Conservation (phyloP, 2,329 filamentous ascomycete genomes). For the Hypoxylon sp. region DNA sequence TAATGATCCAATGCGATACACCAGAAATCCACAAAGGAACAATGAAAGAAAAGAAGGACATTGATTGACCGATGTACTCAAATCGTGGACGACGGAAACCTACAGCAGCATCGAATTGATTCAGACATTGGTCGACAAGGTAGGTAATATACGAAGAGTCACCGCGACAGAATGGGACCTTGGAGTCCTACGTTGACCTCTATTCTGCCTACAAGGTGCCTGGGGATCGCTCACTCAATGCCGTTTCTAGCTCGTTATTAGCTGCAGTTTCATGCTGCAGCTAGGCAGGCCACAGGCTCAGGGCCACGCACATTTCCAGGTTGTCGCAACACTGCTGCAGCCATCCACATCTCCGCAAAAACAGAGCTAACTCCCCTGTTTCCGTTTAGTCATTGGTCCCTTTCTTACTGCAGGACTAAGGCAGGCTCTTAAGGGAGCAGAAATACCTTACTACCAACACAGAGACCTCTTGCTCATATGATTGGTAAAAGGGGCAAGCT, state of each 20-base stretch:
- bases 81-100: constrained; percentile 28
- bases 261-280: constrained; percentile 28
- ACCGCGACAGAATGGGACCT: constrained; percentile 10
- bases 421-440: constrained; percentile 4
- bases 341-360: constrained; percentile 30
- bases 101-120: constrained; percentile 24
- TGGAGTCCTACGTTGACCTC: neutral
- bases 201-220: constrained; percentile 16
- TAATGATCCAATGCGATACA: constrained; percentile 3
- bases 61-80: constrained; percentile 23
- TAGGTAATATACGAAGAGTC: constrained; percentile 4
- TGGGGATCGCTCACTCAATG: constrained; percentile 1
- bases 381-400: constrained; percentile 19
- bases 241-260: constrained; percentile 22
- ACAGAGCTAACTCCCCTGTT: constrained; percentile 10
- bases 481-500: neutral
- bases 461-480: neutral
- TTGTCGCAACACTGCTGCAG: constrained; percentile 13
- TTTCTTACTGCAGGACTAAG: constrained; percentile 14
- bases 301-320: constrained; percentile 40
- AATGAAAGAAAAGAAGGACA: constrained; percentile 17
- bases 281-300: constrained; percentile 40
- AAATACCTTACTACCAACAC: neutral
- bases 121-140: constrained; percentile 1
- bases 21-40: constrained; percentile 6